These are phyloP conservation scores for Inonotus hispidus DNA, from an alignment of 1,284 basidiomycete genomes.

Conservation along the genomic window DNA sequence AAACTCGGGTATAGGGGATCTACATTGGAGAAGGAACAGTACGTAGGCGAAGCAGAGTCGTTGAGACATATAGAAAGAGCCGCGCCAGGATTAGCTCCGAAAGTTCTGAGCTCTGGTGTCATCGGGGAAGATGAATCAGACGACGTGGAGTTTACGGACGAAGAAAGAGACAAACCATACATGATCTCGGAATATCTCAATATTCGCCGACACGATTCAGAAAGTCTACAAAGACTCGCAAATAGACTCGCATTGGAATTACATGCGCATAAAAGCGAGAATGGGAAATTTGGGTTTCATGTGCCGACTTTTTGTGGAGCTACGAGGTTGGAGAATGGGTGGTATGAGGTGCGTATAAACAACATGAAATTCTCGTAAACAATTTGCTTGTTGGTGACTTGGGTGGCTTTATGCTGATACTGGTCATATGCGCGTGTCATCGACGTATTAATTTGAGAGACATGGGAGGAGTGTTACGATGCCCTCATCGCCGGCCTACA, in stretches of 20 bases:
- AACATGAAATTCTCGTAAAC: neutral
- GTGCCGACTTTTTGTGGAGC: conserved; percentile 79
- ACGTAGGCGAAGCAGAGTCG: conserved; percentile 66
- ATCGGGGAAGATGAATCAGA: conserved; percentile 20
- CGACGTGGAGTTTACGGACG: neutral
- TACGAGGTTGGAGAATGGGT: conserved; percentile 73
- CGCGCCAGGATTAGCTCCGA: conserved; percentile 64
- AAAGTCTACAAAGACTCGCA: conserved; percentile 50
- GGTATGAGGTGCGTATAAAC: conserved; percentile 34
- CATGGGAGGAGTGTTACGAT: conserved; percentile 70
- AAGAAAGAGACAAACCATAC: conserved; percentile 42
- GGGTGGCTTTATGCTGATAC: neutral
- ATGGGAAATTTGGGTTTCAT: conserved; percentile 63
- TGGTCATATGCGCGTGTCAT: neutral
- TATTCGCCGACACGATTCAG: conserved; percentile 41
- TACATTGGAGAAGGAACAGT: conserved; percentile 54
- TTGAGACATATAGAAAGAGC: conserved; percentile 58
- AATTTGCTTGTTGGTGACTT: neutral
- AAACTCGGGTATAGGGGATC: conserved; percentile 59
- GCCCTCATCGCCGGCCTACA: conserved; percentile 65
- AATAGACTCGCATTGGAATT: conserved; percentile 60
- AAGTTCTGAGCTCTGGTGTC: conserved; percentile 43
- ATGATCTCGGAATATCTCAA: conserved; percentile 76
- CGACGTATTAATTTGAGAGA: conserved; percentile 27
- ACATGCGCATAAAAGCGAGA: conserved; percentile 47